Percentiles rank a stretch among this genome's conserved stretches.
Conservation (phyloP, 2,329 filamentous ascomycete species). For the Claviceps citrina region DNA sequence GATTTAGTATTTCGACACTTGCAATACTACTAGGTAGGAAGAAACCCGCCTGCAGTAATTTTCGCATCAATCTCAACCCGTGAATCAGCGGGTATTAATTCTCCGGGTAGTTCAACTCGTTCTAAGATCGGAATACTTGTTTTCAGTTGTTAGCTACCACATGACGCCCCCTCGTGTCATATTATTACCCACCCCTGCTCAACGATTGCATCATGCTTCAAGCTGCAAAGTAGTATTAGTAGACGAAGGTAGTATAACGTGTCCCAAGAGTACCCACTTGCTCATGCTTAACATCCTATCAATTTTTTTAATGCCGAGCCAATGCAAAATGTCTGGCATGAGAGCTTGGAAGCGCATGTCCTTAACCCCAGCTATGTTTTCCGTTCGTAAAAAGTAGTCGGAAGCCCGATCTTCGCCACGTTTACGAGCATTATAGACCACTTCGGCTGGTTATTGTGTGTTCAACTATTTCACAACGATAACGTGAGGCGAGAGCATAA, state of each 20-base stretch:
- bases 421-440: constrained; percentile 68
- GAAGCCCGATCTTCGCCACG: constrained; percentile 65
- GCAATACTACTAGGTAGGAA: background rate
- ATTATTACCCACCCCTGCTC: constrained; percentile 45
- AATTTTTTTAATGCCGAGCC: constrained; percentile 97
- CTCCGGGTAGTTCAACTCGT: constrained; percentile 79
- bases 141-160: background rate
- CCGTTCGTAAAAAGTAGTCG: constrained; percentile 93
- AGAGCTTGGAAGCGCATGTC: constrained; percentile 95
- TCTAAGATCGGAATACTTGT: constrained; percentile 68
- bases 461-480: constrained; percentile 7
- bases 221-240: constrained; percentile 31
- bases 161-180: too few species aligned
- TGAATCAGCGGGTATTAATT: constrained; percentile 86
- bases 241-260: background rate
- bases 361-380: constrained; percentile 94
- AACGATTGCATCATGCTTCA: constrained; percentile 85
- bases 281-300: constrained; percentile 98
- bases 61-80: constrained; percentile 98
- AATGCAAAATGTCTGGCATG: constrained; percentile 95
- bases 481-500: background rate
- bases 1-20: background rate
- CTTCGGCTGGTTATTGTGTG: constrained; percentile 13
- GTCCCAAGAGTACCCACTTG: constrained; percentile 43
- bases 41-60: constrained; percentile 69